Percentiles rank a stretch among this genome's conserved stretches.
These are phyloP conservation scores for Colletotrichum sp. DNA, from an alignment of 2,329 filamentous ascomycete species.

Conservation along the genomic window DNA sequence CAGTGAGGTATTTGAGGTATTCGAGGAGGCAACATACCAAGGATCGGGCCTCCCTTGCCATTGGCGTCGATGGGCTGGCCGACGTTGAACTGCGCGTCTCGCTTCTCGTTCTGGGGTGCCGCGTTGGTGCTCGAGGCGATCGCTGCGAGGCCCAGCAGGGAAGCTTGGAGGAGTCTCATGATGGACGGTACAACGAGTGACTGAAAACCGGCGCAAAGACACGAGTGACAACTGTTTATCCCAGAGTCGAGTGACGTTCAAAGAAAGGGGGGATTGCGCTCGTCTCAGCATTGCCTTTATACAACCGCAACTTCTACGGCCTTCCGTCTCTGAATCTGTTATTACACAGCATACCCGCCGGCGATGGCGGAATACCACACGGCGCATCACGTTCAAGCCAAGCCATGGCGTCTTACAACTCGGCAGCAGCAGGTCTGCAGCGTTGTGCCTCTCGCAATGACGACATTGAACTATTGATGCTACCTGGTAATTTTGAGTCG, in stretches of 20 bases:
- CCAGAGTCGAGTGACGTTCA: neutral
- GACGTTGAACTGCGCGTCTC: slow-evolving; percentile 42
- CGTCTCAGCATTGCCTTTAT: neutral
- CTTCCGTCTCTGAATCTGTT: neutral
- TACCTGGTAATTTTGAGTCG: neutral
- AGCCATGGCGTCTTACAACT: neutral
- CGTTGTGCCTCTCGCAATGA: neutral
- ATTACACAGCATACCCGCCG: neutral
- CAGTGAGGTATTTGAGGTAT: neutral
- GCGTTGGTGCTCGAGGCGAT: neutral
- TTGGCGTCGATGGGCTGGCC: slow-evolving; percentile 62
- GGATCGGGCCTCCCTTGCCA: slow-evolving; percentile 62
- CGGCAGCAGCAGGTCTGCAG: neutral
- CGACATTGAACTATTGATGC: slow-evolving; percentile 11
- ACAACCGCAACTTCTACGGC: neutral
- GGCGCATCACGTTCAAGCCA: neutral
- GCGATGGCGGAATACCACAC: neutral
- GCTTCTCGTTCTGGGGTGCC: neutral
- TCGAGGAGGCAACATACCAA: slow-evolving; percentile 46
- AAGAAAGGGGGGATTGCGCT: neutral
- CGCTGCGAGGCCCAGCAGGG: neutral
- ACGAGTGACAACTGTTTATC: neutral
- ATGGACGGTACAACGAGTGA: neutral
- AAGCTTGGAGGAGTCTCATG: neutral
- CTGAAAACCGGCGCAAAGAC: neutral